Evolutionary conservation across 768 basidiomycete genomes (phyloP), one percentile per base, ranked within the genome.

Genomic region (Grammothele lineata): DNA sequence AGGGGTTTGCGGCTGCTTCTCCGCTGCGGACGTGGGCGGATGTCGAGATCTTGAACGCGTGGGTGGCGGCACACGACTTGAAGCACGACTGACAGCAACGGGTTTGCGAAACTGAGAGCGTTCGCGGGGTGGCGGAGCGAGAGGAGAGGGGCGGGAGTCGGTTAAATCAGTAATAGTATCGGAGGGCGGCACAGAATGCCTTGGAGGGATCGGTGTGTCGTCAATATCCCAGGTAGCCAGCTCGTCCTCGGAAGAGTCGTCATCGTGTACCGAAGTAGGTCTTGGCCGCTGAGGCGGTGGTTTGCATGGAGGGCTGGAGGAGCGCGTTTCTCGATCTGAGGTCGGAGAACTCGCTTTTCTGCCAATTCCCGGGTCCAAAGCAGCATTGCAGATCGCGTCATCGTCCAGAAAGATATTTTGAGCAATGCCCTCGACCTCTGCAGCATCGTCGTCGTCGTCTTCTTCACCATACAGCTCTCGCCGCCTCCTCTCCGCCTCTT

Each of bases 401-500:
- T n/a, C n/a, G n/a, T n/a, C n/a, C n/a, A n/a, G n/a, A n/a, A n/a
- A n/a, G n/a, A n/a, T n/a, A n/a, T n/a, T n/a, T n/a, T n/a, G n/a
- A n/a, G n/a, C n/a, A n/a, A n/a, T n/a, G 6, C 25, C 54, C 10
- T 38, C 37, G 19, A 12, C 37, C 5, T 50, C 54, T 9, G 8
- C 54, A 14, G 54, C 56, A 7, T 56, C 55, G 15, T 60, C 68
- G 9, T 68, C 72, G 22, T 76, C 76, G 1, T 71, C 69, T 25
- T 73, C 72, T 22, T 68, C 69, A 1, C 78, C 78, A 49, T 65
- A 74, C 41, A 71, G 43, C 46, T 75, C 77, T 56, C 69, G 77
- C 40, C 79, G 69, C 51, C 55, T 64, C 56, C 60, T 66, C 60
- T 89, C 87, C 1, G 79, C 81, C 47, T 82, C 77, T 58, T 88